Evolutionary conservation across 1,284 basidiomycete genomes (phyloP).

Genomic region (Ustilago cynodontis): DNA sequence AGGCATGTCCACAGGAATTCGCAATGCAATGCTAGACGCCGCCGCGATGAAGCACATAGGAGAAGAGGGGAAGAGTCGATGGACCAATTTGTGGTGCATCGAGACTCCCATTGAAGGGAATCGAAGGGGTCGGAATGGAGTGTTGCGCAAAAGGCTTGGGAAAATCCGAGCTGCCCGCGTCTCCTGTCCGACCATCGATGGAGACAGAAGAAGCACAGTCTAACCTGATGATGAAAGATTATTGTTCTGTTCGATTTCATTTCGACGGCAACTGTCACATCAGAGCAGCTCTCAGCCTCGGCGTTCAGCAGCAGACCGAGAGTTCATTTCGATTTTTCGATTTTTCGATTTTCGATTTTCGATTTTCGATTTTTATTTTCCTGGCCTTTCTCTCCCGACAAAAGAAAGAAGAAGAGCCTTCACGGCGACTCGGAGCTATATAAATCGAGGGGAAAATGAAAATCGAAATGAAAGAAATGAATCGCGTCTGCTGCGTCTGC

Average conservation of each 20-base stretch:
- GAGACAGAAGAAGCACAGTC: too few relatives aligned
- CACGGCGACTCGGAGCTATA: not conserved
- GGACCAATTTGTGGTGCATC: conserved; percentile 7
- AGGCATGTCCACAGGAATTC: too few relatives aligned
- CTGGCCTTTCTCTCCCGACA: not conserved
- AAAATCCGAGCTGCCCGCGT: conserved; percentile 38
- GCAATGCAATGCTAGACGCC: too few relatives aligned
- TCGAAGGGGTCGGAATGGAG: conserved; percentile 8
- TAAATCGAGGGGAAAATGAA: not conserved
- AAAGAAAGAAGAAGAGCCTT: not conserved
- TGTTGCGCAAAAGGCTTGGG: conserved; percentile 19
- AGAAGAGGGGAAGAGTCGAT: too few relatives aligned
- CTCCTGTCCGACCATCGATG: conserved; percentile 12
- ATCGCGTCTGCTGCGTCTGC: too few relatives aligned
- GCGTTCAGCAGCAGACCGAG: not conserved
- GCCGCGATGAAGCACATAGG: too few relatives aligned
- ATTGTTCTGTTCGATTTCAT: conserved; percentile 3
- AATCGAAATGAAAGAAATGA: not conserved
- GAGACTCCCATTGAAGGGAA: not conserved
- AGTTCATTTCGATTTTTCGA: conserved; percentile 18
- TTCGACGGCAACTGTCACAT: not conserved
- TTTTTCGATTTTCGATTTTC: conserved; percentile 4
- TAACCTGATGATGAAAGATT: too few relatives aligned
- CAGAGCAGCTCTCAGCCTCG: not conserved
- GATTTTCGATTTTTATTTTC: not conserved